Evolutionary conservation across 495 filamentous ascomycete genomes (phyloP), one percentile per base, ranked within the genome.

Genomic region (Aeminium ludgeri): DNA sequence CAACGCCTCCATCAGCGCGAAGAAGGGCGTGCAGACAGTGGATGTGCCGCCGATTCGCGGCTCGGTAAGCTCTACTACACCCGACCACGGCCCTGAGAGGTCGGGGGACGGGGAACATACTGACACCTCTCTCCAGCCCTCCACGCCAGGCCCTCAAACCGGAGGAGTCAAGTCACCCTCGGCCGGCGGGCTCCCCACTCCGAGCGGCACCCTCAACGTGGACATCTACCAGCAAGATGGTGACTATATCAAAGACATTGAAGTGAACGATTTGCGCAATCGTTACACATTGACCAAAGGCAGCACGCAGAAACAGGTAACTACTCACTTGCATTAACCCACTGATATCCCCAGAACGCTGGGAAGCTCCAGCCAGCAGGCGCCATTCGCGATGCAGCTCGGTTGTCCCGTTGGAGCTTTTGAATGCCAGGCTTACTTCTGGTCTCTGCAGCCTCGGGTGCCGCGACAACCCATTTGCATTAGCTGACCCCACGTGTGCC

Each of bases 251-350:
- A 84, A 84, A 59, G 89, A 96, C 55, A 92, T 97, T 55, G 89
- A 96, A 61, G 84, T 97, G 61, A 97, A 97, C 65, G 86, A 95
- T 58, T 63, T 96, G 51, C 83, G 87, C 53, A 97, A 97, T 59
- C 81, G 86, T 50, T 97, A 97, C 57, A 82, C 86, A 59, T 72
- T 97, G 65, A 97, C 89, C 48, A 97, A 93, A 71, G 87, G 89
- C 50, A 79, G 82, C 53, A 93, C 86, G 49, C 89, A 97, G 70
- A 91, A 93, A 72, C 92, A 86, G 89, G 89, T 97, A 96, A 94
- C 79, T 83, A 69, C 36, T 17, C 56, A 63, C 75, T 72, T 74
- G 55, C 62, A 50, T 33, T 38, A 67, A 57, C 67, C 64, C 69
- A 80, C 84, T 91, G 82, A 91, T 87, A 63, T 52, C 65, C 64